Evolutionary conservation across 2,329 filamentous ascomycete species (phyloP), one percentile per base, ranked within the genome.

Genomic region (Ceratocystis destructans): DNA sequence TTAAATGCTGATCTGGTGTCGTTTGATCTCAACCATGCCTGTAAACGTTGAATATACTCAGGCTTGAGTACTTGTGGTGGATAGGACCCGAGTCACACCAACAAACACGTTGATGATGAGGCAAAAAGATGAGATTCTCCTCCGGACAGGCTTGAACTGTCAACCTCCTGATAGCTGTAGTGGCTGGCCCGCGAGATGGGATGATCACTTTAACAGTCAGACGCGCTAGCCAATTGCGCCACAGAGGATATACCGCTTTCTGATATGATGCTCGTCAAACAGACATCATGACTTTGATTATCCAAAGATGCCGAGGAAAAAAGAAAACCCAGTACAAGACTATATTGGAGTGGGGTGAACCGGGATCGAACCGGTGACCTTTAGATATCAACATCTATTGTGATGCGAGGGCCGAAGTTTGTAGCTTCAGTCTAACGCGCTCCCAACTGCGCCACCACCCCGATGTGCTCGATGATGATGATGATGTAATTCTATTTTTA

Each of bases 221-320:
- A 82, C 80, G 80, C 80, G 79, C 80, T 82, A 82, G 78, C 80
- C 80, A 81, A 79, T 72, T 77, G 76, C 70, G 76, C 76, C 75
- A 84, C 79, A 57, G 66, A 68, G 66, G 66, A 68, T 61, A 15
- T 46, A 22, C 22, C 22, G 22, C 22, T 22, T 22, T 22, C 22
- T 22, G 22, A 22, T 1, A 1, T 22, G 1, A 22, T 1, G 22
- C 22, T 22, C 1, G 22, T 22, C 22, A 22, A 22, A 22, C 22
- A 22, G 22, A 22, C 22, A 22, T 22, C 22, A 22, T 22, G 22
- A 22, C 22, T 22, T 22, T 22, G 22, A 22, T 22, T 22, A 22
- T 22, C 22, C 22, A 1, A 22, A 22, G 22, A 1, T 22, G 22
- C 22, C 1, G 22, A 22, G 22, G 22, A 22, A 22, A 22, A 22